Evolutionary conservation across 805 yeast genomes (phyloP).

Genomic region (Kockiozyma suomiensis): DNA sequence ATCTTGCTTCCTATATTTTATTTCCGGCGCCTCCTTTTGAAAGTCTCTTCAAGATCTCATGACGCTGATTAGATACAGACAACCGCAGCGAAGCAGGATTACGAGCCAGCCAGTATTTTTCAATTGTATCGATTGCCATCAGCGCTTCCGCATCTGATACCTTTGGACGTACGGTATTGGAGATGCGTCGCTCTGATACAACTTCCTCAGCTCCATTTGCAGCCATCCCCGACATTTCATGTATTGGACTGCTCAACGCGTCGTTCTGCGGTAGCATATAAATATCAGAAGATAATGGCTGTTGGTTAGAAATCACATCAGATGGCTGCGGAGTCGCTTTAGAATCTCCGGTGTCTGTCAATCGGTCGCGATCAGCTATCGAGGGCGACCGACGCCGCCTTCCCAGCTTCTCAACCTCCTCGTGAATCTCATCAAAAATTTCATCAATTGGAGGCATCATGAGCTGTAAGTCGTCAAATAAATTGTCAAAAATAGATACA

Average conservation of each 20-base stretch:
- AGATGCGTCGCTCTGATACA: neutral
- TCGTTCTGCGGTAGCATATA: too few species aligned
- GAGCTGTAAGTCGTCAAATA: conserved; percentile 4
- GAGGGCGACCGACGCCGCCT: neutral
- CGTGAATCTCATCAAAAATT: conserved; percentile 25
- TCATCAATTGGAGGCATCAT: conserved; percentile 27
- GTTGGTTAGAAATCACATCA: too few species aligned
- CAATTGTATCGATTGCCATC: conserved; percentile 21
- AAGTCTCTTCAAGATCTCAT: conserved; percentile 15
- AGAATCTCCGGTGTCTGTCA: too few species aligned
- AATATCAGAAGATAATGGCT: too few species aligned
- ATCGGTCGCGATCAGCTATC: neutral
- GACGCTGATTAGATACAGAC: conserved; percentile 25
- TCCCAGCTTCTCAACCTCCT: conserved; percentile 20
- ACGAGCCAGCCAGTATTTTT: conserved; percentile 25
- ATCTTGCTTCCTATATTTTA: neutral
- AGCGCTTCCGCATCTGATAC: conserved; percentile 20
- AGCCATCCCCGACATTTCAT: too few species aligned
- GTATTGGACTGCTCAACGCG: too few species aligned
- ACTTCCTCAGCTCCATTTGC: too few species aligned
- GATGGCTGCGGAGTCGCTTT: too few species aligned
- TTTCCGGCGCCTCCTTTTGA: neutral
- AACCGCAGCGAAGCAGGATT: conserved; percentile 17
- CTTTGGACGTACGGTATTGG: neutral
- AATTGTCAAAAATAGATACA: neutral